A percentile compares a stretch with the other conserved stretches of the same genome.
These are phyloP conservation scores for Globisporangium echinulatum DNA, from an alignment of 352 stramenopile genomes.

Conservation along the genomic window DNA sequence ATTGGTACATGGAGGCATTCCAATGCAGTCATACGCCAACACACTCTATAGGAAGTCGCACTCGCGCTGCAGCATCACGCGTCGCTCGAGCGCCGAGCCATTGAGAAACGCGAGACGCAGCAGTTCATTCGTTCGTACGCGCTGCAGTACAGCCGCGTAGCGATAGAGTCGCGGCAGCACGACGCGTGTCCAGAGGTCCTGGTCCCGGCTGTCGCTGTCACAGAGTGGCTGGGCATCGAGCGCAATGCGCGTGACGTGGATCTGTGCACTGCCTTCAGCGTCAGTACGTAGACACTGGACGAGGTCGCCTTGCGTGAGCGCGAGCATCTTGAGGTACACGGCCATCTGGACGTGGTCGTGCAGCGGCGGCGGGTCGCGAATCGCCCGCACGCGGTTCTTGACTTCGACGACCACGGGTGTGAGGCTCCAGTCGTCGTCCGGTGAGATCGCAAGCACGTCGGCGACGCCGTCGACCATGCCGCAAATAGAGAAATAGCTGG, in stretches of 20 bases:
- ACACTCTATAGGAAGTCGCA: constrained; percentile 44
- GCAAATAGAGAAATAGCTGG: constrained; percentile 59
- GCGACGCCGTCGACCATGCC: constrained; percentile 77
- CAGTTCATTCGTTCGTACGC: constrained; percentile 41
- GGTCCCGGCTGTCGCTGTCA: not conserved
- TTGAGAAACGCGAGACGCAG: constrained; percentile 62
- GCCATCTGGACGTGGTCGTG: constrained; percentile 76
- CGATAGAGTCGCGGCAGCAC: constrained; percentile 62
- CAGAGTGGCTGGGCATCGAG: constrained; percentile 36
- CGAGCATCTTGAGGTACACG: constrained; percentile 81
- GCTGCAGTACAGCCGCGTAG: constrained; percentile 36
- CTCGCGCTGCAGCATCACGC: constrained; percentile 35
- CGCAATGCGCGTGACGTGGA: constrained; percentile 49
- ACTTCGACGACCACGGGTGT: constrained; percentile 64
- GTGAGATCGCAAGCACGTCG: constrained; percentile 43
- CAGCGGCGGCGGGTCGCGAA: constrained; percentile 50
- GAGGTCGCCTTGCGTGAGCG: constrained; percentile 48
- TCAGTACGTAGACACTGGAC: constrained; percentile 60
- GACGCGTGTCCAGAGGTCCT: constrained; percentile 49
- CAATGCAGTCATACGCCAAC: no score
- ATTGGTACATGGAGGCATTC: no score
- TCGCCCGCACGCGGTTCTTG: constrained; percentile 67
- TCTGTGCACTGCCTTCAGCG: constrained; percentile 22
- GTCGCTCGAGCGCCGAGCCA: constrained; percentile 31
- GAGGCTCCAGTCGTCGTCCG: constrained; percentile 55